Conservation (phyloP, 208 protist species). For the Acanthamoeba sp. region DNA sequence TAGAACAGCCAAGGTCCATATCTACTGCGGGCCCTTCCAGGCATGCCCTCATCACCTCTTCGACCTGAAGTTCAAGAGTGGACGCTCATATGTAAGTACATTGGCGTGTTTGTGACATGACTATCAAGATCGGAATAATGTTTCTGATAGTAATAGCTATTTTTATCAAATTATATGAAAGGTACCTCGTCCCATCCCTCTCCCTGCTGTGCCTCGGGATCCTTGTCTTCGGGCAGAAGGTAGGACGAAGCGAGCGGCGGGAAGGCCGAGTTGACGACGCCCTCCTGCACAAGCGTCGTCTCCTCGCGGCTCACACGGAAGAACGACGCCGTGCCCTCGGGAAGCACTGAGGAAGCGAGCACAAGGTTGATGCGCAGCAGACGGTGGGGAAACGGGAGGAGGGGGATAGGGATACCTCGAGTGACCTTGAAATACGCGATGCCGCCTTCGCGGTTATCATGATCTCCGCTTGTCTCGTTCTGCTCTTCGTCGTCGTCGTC, state of each 20-base stretch:
- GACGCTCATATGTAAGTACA: too few species aligned
- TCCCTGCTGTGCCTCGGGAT: not conserved
- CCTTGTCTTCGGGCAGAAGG: not conserved
- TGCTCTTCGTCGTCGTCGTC: slow-evolving; percentile 23
- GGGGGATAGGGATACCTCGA: not conserved
- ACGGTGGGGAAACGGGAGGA: not conserved
- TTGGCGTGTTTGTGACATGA: too few species aligned
- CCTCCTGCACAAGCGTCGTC: slow-evolving; percentile 68
- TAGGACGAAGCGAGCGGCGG: not conserved
- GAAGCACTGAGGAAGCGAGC: not conserved
- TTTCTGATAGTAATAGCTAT: too few species aligned
- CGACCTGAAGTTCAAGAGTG: not conserved
- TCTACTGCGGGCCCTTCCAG: slow-evolving; percentile 11
- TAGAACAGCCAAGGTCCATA: slow-evolving; percentile 53
- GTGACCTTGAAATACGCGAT: slow-evolving; percentile 69
- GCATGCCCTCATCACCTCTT: slow-evolving; percentile 31
- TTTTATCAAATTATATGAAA: not conserved
- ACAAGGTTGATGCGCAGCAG: not conserved
- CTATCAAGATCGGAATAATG: too few species aligned
- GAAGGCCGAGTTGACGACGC: slow-evolving; percentile 49
- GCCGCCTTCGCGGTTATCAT: slow-evolving; percentile 41
- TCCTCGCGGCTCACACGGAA: slow-evolving; percentile 63
- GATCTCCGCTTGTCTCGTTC: not conserved
- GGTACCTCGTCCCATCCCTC: slow-evolving; percentile 44
- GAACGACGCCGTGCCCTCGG: slow-evolving; percentile 24